Conservation (phyloP, 371 early-diverging fungal genomes). For the Basidiobolus heterosporus region DNA sequence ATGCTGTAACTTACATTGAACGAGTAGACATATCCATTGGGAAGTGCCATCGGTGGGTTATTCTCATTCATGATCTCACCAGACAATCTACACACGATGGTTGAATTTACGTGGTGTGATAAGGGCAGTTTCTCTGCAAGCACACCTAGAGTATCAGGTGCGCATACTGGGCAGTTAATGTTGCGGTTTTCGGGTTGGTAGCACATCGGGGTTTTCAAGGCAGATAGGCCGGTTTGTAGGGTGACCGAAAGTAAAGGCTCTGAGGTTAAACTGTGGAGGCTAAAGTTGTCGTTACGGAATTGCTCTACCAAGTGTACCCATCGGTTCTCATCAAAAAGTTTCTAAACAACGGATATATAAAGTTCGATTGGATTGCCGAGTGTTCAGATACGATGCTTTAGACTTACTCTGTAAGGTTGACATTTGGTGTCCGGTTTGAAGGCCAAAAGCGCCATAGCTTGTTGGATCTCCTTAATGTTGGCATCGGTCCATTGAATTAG, state of each 20-base stretch:
- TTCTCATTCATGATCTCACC: constrained; percentile 83
- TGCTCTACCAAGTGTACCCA: constrained; percentile 63
- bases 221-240: constrained; percentile 82
- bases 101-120: constrained; percentile 84
- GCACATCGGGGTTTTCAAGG: constrained; percentile 69
- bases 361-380: neutral
- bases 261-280: constrained; percentile 62
- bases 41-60: constrained; percentile 86
- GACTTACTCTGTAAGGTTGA: constrained; percentile 35
- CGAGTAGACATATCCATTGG: constrained; percentile 90
- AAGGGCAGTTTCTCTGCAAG: constrained; percentile 70
- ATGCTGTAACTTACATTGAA: constrained; percentile 3
- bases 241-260: constrained; percentile 70
- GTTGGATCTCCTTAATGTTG: constrained; percentile 48
- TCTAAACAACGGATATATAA: constrained; percentile 8
- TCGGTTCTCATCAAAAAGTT: constrained; percentile 50
- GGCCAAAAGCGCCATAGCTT: constrained; percentile 75
- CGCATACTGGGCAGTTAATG: constrained; percentile 81
- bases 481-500: constrained; percentile 45
- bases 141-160: constrained; percentile 56
- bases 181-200: constrained; percentile 38
- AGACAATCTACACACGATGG: constrained; percentile 76
- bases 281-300: constrained; percentile 69
- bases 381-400: constrained; percentile 15
- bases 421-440: constrained; percentile 57